A percentile compares a stretch with the other conserved stretches of the same genome.
Conservation (phyloP, 371 early-diverging fungal species). For the Parasitella parasitica region DNA sequence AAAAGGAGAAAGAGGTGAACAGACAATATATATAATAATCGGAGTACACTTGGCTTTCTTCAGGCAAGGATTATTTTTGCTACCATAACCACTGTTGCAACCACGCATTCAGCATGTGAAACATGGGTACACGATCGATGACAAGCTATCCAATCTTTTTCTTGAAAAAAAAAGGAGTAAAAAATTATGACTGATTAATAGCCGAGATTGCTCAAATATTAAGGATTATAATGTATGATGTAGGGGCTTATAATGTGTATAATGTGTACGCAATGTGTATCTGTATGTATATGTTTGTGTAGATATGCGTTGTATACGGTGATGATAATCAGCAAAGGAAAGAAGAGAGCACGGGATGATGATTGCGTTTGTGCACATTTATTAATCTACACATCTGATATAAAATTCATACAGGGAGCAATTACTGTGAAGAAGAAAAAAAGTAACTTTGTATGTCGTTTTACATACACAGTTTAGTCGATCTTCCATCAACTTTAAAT, state of each 20-base stretch:
- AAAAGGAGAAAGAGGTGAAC: slow-evolving; percentile 5
- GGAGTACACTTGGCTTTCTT: background rate
- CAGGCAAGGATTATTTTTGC: background rate
- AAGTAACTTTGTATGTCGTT: background rate
- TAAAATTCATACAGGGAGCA: background rate
- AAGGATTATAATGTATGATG: background rate
- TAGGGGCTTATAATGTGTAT: background rate
- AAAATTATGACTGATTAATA: background rate
- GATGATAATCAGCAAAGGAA: background rate
- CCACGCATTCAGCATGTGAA: slow-evolving; percentile 23
- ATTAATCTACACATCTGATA: background rate
- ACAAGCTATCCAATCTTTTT: background rate
- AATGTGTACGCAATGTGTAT: background rate
- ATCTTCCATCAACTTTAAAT: slow-evolving; percentile 14
- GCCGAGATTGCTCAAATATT: background rate
- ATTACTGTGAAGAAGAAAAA: background rate
- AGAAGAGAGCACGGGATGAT: background rate
- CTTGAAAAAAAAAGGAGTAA: background rate
- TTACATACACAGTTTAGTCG: background rate
- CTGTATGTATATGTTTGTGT: background rate
- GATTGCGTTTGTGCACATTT: background rate
- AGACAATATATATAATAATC: slow-evolving; percentile 1
- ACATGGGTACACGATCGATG: slow-evolving; percentile 16
- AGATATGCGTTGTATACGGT: background rate
- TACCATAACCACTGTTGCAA: background rate